These are phyloP conservation scores for Exophiala mesophila DNA, from an alignment of 2,329 filamentous ascomycete genomes.

Conservation along the genomic window DNA sequence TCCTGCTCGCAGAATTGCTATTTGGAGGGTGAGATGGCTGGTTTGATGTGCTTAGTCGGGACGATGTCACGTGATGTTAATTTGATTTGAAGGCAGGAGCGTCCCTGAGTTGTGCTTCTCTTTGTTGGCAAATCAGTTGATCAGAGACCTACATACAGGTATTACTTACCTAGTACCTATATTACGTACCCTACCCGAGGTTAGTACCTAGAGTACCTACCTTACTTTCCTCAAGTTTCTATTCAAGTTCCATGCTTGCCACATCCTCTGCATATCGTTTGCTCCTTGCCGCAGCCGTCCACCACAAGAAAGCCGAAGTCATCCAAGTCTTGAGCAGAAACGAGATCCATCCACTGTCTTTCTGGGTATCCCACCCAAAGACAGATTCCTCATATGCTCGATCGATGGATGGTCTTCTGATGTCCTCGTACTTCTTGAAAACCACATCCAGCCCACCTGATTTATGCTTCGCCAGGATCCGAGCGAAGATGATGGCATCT, in stretches of 20 bases:
- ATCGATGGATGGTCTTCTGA: conserved; percentile 10
- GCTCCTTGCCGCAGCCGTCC: conserved; percentile 12
- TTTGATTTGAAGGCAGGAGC: too few relatives aligned
- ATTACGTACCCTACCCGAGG: too few relatives aligned
- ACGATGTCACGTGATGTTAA: too few relatives aligned
- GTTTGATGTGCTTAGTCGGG: too few relatives aligned
- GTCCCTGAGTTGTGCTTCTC: too few relatives aligned
- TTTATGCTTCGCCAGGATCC: conserved; percentile 4
- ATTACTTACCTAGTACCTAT: too few relatives aligned
- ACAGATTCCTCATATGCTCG: conserved; percentile 11
- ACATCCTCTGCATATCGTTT: conserved; percentile 17
- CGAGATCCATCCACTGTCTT: conserved; percentile 17
- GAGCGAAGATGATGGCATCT: conserved; percentile 14
- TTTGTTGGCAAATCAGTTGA: too few relatives aligned
- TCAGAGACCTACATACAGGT: too few relatives aligned
- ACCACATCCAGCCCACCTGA: background rate
- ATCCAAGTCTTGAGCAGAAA: conserved; percentile 15
- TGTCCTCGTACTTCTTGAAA: conserved; percentile 10
- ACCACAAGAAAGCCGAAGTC: conserved; percentile 15
- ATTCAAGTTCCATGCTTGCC: conserved; percentile 8
- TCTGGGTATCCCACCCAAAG: conserved; percentile 18
- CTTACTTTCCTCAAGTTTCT: too few relatives aligned
- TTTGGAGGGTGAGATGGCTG: too few relatives aligned
- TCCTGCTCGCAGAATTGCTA: too few relatives aligned
- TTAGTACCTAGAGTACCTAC: too few relatives aligned